Base-by-base conservation (phyloP, 345 rosid species). In the Abelmoschus esculentus region DNA sequence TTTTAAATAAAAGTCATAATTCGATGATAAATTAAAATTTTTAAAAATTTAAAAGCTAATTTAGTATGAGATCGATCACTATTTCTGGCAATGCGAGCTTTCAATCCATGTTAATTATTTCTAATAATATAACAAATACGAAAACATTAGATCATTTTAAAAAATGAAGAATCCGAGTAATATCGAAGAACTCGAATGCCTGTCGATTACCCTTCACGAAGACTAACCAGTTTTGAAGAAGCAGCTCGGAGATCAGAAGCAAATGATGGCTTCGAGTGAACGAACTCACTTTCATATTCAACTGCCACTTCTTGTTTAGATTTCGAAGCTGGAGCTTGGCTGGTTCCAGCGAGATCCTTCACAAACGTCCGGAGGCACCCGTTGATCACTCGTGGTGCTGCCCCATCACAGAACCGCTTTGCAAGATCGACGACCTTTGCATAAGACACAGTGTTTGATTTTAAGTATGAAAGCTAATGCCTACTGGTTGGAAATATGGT, bases 371-470 rank as follows among this genome's bases (percentile, higher is more conserved):
- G 75, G 14, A 95, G 86, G 77, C 99, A 95, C 52, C 97, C 99
- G 7, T 95, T 95, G 66, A 95, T 91, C 55, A 89, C 75, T 34
- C 99, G 91, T 22, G 97, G 97, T 4, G 96, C 97, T 28, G 96
- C 79, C 64, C 99, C 99, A 56, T 95, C 97, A 28, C 99, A 95
- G 80, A 95, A 95, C 70, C 99, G 84, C 71, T 95, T 95, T 15
- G 97, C 93, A 60, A 95, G 96, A 83, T 95, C 99, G 64, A 95
- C 92, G 73, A 96, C 96, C 97, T 95, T 81, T 71, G 75, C 46
- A 13, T 38, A 61, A 40, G n/a, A 44, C 15, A 2, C 10, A n/a
- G 61, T 44, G n/a, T 11, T 7, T 19, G 1, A 32, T 70, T 54
- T 59, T 46, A 58, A 6, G 17, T 8, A 15, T n/a, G 6, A 46